These are phyloP conservation scores for Pseudogymnoascus sp. DNA, from an alignment of 2,329 filamentous ascomycete genomes.

Conservation along the genomic window DNA sequence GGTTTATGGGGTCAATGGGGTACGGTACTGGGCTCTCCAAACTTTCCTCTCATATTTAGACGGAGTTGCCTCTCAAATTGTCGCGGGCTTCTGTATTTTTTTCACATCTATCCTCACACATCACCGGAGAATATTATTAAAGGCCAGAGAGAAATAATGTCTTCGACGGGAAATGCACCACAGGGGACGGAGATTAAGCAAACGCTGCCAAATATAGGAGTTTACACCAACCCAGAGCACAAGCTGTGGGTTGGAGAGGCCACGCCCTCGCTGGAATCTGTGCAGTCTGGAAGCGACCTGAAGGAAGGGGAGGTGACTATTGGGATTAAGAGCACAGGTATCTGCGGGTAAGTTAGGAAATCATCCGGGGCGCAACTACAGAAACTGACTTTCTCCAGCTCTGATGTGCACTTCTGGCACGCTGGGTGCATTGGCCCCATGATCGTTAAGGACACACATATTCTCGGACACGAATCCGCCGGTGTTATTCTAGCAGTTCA, in stretches of 20 bases:
- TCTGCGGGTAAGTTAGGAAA: conserved; percentile 65
- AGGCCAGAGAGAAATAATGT: neutral
- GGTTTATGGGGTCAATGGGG: neutral
- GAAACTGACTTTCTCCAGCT: conserved; percentile 43
- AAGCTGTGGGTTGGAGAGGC: conserved; percentile 83
- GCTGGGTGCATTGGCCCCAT: conserved; percentile 92
- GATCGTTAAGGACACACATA: conserved; percentile 82
- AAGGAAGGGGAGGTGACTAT: conserved; percentile 80
- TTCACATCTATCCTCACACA: neutral
- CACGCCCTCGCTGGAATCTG: conserved; percentile 66
- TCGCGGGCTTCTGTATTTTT: neutral
- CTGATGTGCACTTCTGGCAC: conserved; percentile 96
- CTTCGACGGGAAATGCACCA: conserved; percentile 9
- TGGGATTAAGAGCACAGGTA: conserved; percentile 87
- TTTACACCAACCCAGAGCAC: conserved; percentile 90
- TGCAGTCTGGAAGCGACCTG: conserved; percentile 60
- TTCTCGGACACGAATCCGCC: conserved; percentile 89
- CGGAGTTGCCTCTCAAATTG: neutral
- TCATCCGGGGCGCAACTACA: neutral
- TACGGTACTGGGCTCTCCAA: neutral
- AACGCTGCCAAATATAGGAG: conserved; percentile 82
- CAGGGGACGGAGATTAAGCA: conserved; percentile 32
- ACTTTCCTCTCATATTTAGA: neutral
- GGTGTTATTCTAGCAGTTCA: conserved; percentile 77
- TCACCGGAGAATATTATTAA: neutral